A percentile compares a stretch with the other conserved stretches of the same genome.
Conservation (phyloP, 108 stramenopile genomes). For the Discostella pseudostelligera region DNA sequence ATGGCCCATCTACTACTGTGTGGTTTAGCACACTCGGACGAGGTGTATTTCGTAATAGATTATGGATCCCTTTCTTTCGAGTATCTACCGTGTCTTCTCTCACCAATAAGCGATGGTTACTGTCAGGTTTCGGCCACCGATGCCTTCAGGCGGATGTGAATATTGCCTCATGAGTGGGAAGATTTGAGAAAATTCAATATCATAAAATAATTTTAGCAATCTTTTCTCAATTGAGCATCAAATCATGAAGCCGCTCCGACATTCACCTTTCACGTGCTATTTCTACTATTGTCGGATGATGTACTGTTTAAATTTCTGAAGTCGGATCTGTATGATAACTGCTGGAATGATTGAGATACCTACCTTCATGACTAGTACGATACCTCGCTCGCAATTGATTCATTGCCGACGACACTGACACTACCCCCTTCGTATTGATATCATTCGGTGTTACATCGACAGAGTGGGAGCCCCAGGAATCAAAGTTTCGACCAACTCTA, state of each 20-base stretch:
- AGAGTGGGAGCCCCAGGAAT: too few relatives aligned
- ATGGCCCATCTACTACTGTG: background rate
- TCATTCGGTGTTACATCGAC: too few relatives aligned
- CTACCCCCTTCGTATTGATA: too few relatives aligned
- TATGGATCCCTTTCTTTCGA: background rate
- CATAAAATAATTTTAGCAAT: slow-evolving; percentile 8
- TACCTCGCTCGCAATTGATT: too few relatives aligned
- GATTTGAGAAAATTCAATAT: slow-evolving; percentile 14
- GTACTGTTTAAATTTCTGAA: too few relatives aligned
- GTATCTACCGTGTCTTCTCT: background rate
- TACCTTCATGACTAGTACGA: too few relatives aligned
- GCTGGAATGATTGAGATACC: too few relatives aligned
- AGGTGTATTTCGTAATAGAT: background rate
- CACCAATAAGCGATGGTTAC: background rate
- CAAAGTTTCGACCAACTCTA: too few relatives aligned
- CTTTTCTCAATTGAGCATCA: background rate
- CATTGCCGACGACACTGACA: too few relatives aligned
- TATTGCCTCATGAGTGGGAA: slow-evolving; percentile 9
- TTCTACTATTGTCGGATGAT: too few relatives aligned
- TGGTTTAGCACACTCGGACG: slow-evolving; percentile 2
- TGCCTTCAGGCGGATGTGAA: background rate
- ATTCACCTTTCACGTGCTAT: too few relatives aligned
- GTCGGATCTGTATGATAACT: too few relatives aligned
- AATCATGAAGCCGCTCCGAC: background rate
- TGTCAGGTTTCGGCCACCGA: slow-evolving; percentile 2